Evolutionary conservation across 2,329 filamentous ascomycete species (phyloP), one percentile per base, ranked within the genome.

Genomic region (Epichloe hybrida): DNA sequence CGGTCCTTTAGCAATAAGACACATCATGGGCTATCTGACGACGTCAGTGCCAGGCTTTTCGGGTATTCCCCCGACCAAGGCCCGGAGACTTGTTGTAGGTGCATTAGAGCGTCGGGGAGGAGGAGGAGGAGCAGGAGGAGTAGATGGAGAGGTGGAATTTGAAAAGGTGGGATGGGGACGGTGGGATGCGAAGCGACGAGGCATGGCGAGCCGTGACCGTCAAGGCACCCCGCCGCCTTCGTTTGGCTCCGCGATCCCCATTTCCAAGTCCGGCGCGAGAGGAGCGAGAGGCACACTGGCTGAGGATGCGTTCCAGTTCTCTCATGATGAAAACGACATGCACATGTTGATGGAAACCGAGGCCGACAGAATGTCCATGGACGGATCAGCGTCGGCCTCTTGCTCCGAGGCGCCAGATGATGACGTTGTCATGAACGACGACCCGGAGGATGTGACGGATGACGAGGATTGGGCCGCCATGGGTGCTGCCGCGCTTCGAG

Each of bases 121-220:
- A 55, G 76, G 77, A 55, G 76, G 81, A 56, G 75, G 76, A 53
- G 80, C 81, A 54, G 78, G 81, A 54, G 78, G 79, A 51, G 64
- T 77, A 54, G 74, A 83, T 55, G 83, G 83, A 57, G 83, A 88
- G 58, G 83, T 93, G 60, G 77, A 84, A 63, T 97, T 95, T 64
- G 86, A 94, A 67, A 97, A 97, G 74, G 88, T 96, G 53, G 91
- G 91, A 62, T 97, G 91, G 91, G 93, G 93, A 53, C 82, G 89
- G 57, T 98, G 91, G 91, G 86, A 94, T 67, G 93, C 90, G 54
- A 82, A 82, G 63, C 76, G 80, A 64, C 81, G 81, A 59, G 86
- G 83, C 50, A 79, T 86, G 54, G 71, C 76, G 42, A 60, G 71
- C 54, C 72, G 74, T 55, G 64, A 71, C 53, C 72, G 65, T 64